phyloP scores from a whole-genome alignment of 208 protist species.

The Crithidia sp. region DNA sequence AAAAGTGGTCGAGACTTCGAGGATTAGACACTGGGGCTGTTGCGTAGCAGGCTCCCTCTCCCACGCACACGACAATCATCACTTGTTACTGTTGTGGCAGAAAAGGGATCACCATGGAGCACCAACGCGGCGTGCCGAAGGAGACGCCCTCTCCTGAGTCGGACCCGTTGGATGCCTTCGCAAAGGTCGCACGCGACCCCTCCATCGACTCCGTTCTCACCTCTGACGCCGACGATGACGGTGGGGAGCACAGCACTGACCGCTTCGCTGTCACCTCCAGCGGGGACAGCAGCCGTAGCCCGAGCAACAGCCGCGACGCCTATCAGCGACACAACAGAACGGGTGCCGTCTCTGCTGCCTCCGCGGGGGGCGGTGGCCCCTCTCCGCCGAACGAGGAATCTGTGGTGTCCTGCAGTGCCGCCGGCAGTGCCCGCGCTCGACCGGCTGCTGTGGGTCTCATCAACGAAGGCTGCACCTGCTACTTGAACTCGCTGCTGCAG shows the following conservation, averaged over 20 bases:
- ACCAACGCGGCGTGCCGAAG: neutral
- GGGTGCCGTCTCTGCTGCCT: too few relatives aligned
- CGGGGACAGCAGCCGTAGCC: slow-evolving; percentile 21
- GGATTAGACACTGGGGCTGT: too few relatives aligned
- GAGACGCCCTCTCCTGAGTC: slow-evolving; percentile 5
- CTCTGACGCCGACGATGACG: slow-evolving; percentile 11
- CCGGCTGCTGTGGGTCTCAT: slow-evolving; percentile 68
- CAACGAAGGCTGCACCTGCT: slow-evolving; percentile 93
- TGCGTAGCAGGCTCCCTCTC: too few relatives aligned
- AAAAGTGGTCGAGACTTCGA: too few relatives aligned
- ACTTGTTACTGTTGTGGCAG: too few relatives aligned
- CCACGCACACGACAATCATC: too few relatives aligned
- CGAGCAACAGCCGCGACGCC: slow-evolving; percentile 12
- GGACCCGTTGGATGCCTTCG: slow-evolving; percentile 3
- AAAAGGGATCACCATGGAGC: neutral
- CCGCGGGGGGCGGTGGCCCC: neutral
- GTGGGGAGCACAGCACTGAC: slow-evolving; percentile 19
- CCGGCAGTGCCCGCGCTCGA: neutral
- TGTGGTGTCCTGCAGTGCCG: neutral
- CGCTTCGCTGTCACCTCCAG: slow-evolving; percentile 21
- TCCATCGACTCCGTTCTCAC: slow-evolving; percentile 17
- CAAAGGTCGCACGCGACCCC: slow-evolving; percentile 13
- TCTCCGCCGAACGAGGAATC: neutral
- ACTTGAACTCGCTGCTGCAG: slow-evolving; percentile 92
- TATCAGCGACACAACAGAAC: neutral